These are phyloP conservation scores for Daedaleopsis sinensis DNA, from an alignment of 768 basidiomycete species.

Conservation along the genomic window DNA sequence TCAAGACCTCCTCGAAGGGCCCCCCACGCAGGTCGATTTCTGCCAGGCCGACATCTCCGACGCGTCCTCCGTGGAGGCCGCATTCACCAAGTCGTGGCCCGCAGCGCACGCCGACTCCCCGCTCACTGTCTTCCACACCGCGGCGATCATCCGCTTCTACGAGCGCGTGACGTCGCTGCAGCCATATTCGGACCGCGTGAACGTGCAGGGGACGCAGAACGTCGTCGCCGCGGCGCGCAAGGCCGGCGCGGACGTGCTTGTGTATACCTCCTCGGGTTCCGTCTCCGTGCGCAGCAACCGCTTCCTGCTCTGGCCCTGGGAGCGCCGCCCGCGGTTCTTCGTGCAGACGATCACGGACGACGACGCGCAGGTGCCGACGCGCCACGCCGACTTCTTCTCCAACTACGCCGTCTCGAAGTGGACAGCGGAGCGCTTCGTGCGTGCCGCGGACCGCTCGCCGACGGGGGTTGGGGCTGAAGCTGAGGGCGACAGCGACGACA, in stretches of 20 bases:
- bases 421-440: constrained; percentile 54
- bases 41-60: constrained; percentile 62
- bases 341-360: constrained; percentile 71
- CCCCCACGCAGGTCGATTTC: constrained; percentile 57
- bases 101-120: constrained; percentile 16
- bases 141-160: constrained; percentile 78
- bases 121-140: constrained; percentile 76
- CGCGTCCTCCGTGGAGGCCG: constrained; percentile 51
- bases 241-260: constrained; percentile 56
- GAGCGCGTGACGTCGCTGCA: constrained; percentile 59
- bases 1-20: constrained; percentile 55
- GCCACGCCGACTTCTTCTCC: constrained; percentile 69
- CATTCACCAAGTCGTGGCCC: constrained; percentile 70
- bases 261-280: constrained; percentile 79
- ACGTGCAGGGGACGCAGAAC: constrained; percentile 69
- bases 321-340: constrained; percentile 55
- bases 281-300: constrained; percentile 58
- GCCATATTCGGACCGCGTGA: constrained; percentile 59
- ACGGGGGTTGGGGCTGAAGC: too few relatives aligned
- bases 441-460: constrained; percentile 38
- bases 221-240: constrained; percentile 59
- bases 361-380: constrained; percentile 51
- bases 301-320: constrained; percentile 79
- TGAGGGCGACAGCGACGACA: too few relatives aligned
- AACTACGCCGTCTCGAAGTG: constrained; percentile 76